Evolutionary conservation across 2,329 filamentous ascomycete species (phyloP).

Genomic region (Verticillium klebahnii): DNA sequence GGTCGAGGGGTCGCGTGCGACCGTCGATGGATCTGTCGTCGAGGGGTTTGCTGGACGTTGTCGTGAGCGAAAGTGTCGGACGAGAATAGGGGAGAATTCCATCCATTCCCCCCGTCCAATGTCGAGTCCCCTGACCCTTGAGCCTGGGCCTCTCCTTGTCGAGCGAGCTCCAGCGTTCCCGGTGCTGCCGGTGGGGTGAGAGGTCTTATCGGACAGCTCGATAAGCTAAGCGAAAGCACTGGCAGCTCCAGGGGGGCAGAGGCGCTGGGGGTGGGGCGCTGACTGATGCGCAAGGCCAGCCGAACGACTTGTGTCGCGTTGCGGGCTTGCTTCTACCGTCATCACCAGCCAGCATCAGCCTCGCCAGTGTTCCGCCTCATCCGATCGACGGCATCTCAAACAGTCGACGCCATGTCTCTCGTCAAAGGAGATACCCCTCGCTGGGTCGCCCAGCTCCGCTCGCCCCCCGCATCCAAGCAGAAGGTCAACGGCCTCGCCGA

Average conservation of each 20-base stretch:
- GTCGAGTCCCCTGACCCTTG: not conserved
- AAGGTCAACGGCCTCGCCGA: constrained; percentile 70
- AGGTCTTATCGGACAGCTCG: not conserved
- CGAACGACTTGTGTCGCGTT: not conserved
- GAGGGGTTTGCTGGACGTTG: not conserved
- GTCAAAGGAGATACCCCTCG: constrained; percentile 46
- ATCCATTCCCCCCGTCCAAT: not conserved
- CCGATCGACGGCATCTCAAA: not conserved
- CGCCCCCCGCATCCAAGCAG: constrained; percentile 59
- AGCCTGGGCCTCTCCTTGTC: not conserved
- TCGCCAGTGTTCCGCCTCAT: constrained; percentile 1
- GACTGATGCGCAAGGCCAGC: not conserved
- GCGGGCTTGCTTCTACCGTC: not conserved
- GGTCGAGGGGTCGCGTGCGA: too few relatives aligned
- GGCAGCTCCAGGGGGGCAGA: not conserved
- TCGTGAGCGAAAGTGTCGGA: not conserved
- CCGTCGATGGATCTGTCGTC: not conserved
- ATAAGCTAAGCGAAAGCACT: not conserved
- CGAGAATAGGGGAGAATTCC: not conserved
- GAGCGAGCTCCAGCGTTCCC: not conserved
- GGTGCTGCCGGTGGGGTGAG: not conserved
- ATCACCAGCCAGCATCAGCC: not conserved
- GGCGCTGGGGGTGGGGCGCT: not conserved
- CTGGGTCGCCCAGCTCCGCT: constrained; percentile 81
- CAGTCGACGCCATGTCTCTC: constrained; percentile 8